Evolutionary conservation across 805 yeast species (phyloP), one percentile per base, ranked within the genome.

Genomic region (Debaryomyces maramus): DNA sequence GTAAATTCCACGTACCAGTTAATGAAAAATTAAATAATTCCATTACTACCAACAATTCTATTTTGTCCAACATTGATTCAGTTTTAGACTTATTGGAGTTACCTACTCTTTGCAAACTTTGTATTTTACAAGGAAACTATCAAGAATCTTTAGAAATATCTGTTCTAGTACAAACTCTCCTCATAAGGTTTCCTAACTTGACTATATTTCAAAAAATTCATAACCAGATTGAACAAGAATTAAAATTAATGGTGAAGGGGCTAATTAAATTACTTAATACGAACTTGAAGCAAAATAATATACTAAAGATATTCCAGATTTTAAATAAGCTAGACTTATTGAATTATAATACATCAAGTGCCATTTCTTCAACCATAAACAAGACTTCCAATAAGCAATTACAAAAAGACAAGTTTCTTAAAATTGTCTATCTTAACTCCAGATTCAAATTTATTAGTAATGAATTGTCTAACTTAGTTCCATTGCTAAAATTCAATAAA

Each of bases 61-160:
- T 83, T 20, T 63, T 81, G 30, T 72, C 73, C 34, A 83, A 85
- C 48, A 75, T 88, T 53, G 89, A 83, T 45, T 77, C 81, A 28
- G 71, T 90, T 8, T 75, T 84, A 44, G 96, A 87, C 51, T 74
- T 90, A 7, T 67, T 91, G 48, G 96, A 88, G 54, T 65, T 93
- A 23, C 97, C 99, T 1, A 75, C 95, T 1, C 60, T 91, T 34
- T 81, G 91, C 23, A 75, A 81, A 34, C 80, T 90, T n/a, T 88
- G 97, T 61, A 87, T 90, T 8, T 72, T 79, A 34, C 83, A 85
- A 34, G 96, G 96, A 0, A 86, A 85, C 53, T 93, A 90, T 56
- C 85, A 88, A 23, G 96, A 89, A 53, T 89, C 97, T 7, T 74
- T 91, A 24, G 96, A 91, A 57, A 77, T 91, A 10, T 84, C 89